A percentile compares a stretch with the other conserved stretches of the same genome.
phyloP scores from a whole-genome alignment of 805 yeast species.

The Hanseniaspora lindneri region DNA sequence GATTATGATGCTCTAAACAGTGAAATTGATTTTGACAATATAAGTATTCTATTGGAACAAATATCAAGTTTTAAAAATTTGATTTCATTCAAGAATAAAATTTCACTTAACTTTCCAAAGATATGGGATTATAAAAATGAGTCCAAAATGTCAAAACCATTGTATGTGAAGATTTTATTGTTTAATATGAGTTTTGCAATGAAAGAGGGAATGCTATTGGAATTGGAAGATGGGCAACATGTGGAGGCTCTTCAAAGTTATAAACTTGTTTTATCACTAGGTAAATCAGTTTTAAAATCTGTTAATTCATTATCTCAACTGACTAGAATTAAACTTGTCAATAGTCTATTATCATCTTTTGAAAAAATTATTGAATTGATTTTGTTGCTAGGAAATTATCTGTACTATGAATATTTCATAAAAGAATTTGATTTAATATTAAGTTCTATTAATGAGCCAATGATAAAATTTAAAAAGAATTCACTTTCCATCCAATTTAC shows the following conservation, averaged over 20 bases:
- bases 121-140: slow-evolving; percentile 24
- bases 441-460: slow-evolving; percentile 25
- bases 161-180: slow-evolving; percentile 19
- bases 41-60: not conserved
- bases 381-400: slow-evolving; percentile 42
- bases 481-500: slow-evolving; percentile 11
- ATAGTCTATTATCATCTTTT: slow-evolving; percentile 32
- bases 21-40: slow-evolving; percentile 2
- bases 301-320: slow-evolving; percentile 22
- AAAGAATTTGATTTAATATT: slow-evolving; percentile 38
- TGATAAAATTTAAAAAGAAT: slow-evolving; percentile 19
- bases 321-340: slow-evolving; percentile 32
- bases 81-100: slow-evolving; percentile 16
- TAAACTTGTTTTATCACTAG: slow-evolving; percentile 40
- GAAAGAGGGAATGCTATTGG: slow-evolving; percentile 4
- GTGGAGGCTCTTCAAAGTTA: slow-evolving; percentile 29
- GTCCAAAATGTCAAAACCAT: slow-evolving; percentile 18
- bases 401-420: slow-evolving; percentile 45
- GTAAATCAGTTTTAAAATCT: slow-evolving; percentile 42
- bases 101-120: slow-evolving; percentile 20
- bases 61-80: not conserved
- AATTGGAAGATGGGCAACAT: slow-evolving; percentile 17
- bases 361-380: slow-evolving; percentile 32
- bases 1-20: not conserved
- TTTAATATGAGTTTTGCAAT: slow-evolving; percentile 22